phyloP scores from a whole-genome alignment of 805 yeast genomes.

The Aciculoconidium aculeatum region DNA sequence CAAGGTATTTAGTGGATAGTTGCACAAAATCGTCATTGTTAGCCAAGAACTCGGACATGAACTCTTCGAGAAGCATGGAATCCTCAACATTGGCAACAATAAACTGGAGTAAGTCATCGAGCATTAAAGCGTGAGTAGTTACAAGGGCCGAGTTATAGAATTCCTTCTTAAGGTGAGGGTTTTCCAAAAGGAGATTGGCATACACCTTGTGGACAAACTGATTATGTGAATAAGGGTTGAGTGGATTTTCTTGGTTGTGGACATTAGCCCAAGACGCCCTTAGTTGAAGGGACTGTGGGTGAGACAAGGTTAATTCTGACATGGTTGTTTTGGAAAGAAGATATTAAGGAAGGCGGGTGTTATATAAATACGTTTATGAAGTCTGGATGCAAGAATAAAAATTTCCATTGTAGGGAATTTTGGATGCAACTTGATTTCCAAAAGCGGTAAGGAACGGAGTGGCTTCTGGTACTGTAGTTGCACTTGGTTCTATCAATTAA shows the following conservation, averaged over 20 bases:
- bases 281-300: constrained; percentile 2
- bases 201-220: constrained; percentile 27
- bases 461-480: no score
- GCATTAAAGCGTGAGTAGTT: constrained; percentile 26
- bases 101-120: constrained; percentile 31
- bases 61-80: constrained; percentile 22
- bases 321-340: no score
- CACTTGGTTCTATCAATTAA: no score
- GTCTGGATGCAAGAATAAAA: no score
- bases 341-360: no score
- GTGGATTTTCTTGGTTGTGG: constrained; percentile 18
- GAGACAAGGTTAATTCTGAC: constrained; percentile 3
- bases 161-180: constrained; percentile 18
- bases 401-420: no score
- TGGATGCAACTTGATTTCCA: no score
- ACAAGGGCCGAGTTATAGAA: constrained; percentile 22
- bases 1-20: constrained; percentile 27
- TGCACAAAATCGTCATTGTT: constrained; percentile 24
- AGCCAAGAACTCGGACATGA: constrained; percentile 25
- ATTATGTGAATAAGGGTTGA: no score
- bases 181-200: constrained; percentile 27
- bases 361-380: no score
- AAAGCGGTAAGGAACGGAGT: no score
- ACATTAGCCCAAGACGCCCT: constrained; percentile 4
- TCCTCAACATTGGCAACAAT: constrained; percentile 27